A percentile compares a stretch with the other conserved stretches of the same genome.
Conservation (phyloP, 2,329 filamentous ascomycete genomes). For the Zasmidium angulare region DNA sequence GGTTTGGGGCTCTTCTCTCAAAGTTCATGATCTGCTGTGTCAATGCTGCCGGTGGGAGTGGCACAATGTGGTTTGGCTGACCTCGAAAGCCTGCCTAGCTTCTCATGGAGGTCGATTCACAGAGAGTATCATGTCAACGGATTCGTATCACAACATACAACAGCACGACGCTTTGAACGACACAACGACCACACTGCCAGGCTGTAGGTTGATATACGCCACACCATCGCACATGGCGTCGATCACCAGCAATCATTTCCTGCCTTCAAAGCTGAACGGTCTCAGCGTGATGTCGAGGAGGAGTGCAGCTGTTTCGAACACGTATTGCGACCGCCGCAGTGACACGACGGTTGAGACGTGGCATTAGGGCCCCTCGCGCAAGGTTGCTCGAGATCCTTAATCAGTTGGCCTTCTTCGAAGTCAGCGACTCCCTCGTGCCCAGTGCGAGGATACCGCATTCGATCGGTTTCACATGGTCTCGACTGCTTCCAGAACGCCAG, state of each 20-base stretch:
- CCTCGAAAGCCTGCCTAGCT: too few species aligned
- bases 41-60: too few species aligned
- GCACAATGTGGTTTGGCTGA: too few species aligned
- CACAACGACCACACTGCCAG: background rate
- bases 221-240: background rate
- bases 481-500: background rate
- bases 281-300: background rate
- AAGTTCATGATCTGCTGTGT: too few species aligned
- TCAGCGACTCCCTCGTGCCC: too few species aligned
- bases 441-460: too few species aligned
- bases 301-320: background rate
- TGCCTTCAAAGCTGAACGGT: background rate
- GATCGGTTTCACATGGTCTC: too few species aligned
- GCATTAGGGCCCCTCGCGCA: background rate
- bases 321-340: background rate
- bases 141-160: background rate
- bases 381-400: background rate
- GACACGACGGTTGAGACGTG: background rate
- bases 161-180: background rate
- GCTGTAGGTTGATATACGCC: background rate
- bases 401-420: too few species aligned
- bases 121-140: background rate
- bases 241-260: background rate
- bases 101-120: too few species aligned
- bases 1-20: too few species aligned